Evolutionary conservation across 139 green algal species (phyloP), one percentile per base, ranked within the genome.

Genomic region (Eudorina sp.): DNA sequence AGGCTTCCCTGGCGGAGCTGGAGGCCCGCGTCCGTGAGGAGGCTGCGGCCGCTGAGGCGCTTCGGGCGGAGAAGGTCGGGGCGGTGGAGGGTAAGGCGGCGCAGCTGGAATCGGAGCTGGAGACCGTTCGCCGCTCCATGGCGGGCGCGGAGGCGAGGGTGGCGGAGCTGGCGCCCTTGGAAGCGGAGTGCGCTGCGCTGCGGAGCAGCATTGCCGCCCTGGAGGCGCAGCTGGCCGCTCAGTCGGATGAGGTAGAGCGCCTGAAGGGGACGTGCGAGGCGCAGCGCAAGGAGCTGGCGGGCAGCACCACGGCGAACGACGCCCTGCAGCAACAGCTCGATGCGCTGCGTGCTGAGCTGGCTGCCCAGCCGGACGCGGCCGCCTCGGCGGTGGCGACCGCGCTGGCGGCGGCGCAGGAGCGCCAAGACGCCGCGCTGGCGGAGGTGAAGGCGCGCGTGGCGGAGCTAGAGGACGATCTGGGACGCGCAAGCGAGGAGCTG

Each of bases 341-440:
- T 23, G 53, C 64, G 82, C 64, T 70, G 16, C 79, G 79, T 19
- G 27, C 41, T 14, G 60, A 86, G 79, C 79, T 86, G 41, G 79
- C 60, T 40, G 40, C 60, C n/a, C 38, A 36, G 79, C 43, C 51
- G 1, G 46, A 53, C 19, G 31, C 46, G 0, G 66, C 31, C 6
- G 83, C 68, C 1, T 48, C 68, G 4, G 83, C 5, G 23, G 83
- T 29, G 29, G 60, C 27, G 5, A 21, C 48, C 11, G 83, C 48
- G 31, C 48, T 79, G 41, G 83, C 83, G 51, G 69, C 48, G 6
- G 64, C 21, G 1, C 11, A 41, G 7, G 45, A 34, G 19, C 81
- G 64, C 11, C 1, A 80, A 36, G 83, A 70, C 21, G 66, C 46
- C 9, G 83, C 48, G 53, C 83, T 88, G 41, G 83, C 83, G 36